A percentile compares a stretch with the other conserved stretches of the same genome.
Evolutionary conservation across 495 filamentous ascomycete species (phyloP).

Genomic region (Astrothelium macrocarpum): DNA sequence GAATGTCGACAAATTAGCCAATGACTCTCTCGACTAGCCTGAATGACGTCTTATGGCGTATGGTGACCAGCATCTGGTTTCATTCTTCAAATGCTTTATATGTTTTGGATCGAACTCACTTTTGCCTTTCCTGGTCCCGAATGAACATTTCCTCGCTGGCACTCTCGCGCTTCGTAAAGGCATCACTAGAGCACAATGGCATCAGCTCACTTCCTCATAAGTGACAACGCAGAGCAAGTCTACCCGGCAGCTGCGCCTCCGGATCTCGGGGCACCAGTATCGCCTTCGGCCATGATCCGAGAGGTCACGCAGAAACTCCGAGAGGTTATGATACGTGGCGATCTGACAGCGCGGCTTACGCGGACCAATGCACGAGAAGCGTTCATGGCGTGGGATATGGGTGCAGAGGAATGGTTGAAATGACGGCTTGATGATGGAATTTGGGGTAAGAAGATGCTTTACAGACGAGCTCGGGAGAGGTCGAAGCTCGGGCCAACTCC

Average conservation of each 20-base stretch:
- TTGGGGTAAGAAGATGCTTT: not conserved
- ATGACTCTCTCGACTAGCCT: not conserved
- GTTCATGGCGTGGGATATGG: not conserved
- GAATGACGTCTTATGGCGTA: too few species aligned
- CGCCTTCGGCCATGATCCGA: constrained; percentile 37
- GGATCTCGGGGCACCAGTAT: constrained; percentile 39
- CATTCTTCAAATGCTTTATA: too few species aligned
- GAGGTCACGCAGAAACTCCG: constrained; percentile 28
- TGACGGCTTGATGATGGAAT: not conserved
- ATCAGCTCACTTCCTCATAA: not conserved
- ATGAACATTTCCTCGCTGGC: constrained; percentile 79
- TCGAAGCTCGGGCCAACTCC: not conserved
- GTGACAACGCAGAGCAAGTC: constrained; percentile 6
- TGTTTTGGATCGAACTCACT: constrained; percentile 32
- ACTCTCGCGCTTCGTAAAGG: constrained; percentile 83
- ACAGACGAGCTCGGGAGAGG: not conserved
- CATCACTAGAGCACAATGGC: constrained; percentile 43
- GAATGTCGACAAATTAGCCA: too few species aligned
- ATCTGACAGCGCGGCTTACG: not conserved
- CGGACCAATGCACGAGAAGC: not conserved
- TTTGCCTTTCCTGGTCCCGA: constrained; percentile 71
- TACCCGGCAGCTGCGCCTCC: constrained; percentile 35
- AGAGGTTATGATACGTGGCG: constrained; percentile 9
- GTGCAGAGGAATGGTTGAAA: not conserved
- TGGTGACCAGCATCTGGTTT: too few species aligned